phyloP scores from a whole-genome alignment of 2,329 filamentous ascomycete genomes.

The Westerdykella sp. region DNA sequence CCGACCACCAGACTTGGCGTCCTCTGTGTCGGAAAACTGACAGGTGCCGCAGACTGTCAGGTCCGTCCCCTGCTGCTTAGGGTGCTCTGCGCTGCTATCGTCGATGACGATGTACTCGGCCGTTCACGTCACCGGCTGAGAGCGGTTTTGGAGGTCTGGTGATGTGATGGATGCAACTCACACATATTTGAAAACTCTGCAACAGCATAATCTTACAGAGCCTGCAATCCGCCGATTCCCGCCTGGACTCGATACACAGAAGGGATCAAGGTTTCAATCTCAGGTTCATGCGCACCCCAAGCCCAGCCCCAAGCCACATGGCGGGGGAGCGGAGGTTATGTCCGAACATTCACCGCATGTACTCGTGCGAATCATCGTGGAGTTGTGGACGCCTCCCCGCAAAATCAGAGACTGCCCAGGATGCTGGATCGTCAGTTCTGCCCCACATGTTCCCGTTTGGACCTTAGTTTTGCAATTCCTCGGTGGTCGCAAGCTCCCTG shows the following conservation, averaged over 20 bases:
- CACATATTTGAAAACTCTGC: no score
- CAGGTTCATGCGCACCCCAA: background rate
- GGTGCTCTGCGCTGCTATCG: no score
- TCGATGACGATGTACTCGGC: no score
- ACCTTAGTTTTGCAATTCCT: background rate
- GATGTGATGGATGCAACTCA: no score
- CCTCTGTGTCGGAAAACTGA: no score
- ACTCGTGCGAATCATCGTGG: background rate
- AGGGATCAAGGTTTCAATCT: background rate
- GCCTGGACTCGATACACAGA: background rate
- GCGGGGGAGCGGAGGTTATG: background rate
- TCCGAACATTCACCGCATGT: background rate
- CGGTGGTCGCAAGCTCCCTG: background rate
- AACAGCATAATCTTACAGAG: background rate
- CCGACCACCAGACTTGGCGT: no score
- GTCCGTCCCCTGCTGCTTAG: no score
- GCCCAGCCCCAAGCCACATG: conserved; percentile 1
- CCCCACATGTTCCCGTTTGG: background rate
- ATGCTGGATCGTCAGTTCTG: background rate
- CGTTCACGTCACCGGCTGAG: no score
- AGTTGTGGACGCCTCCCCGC: background rate
- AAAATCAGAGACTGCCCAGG: background rate
- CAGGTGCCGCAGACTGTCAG: no score
- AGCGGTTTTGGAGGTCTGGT: no score
- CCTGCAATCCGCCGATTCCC: background rate